phyloP scores from a whole-genome alignment of 148 eudicot species.

The Amaranthus hypochondriacus region DNA sequence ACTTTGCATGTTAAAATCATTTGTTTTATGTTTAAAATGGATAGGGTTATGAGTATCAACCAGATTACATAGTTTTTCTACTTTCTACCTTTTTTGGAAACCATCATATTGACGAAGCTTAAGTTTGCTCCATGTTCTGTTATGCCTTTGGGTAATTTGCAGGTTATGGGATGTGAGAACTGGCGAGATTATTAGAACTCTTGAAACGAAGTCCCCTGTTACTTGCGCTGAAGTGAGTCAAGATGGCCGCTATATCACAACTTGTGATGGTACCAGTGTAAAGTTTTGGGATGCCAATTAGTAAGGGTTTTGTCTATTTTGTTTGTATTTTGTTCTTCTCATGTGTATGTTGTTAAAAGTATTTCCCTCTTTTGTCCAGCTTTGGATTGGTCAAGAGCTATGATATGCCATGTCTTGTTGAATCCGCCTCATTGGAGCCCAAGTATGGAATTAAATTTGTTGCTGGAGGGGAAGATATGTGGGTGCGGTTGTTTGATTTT shows the following conservation, averaged over 20 bases:
- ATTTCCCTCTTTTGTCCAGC: constrained; percentile 33
- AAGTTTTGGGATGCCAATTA: constrained; percentile 94
- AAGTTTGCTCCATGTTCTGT: not conserved
- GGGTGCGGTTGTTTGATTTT: constrained; percentile 89
- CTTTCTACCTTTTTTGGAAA: not conserved
- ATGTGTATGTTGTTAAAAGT: constrained; percentile 3
- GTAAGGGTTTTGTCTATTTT: constrained; percentile 33
- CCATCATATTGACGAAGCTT: not conserved
- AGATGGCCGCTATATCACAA: constrained; percentile 88
- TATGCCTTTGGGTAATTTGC: not conserved
- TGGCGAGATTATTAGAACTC: constrained; percentile 69
- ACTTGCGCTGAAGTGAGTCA: constrained; percentile 94
- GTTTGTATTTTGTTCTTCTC: not conserved
- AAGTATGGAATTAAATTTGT: constrained; percentile 79
- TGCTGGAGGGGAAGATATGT: constrained; percentile 97
- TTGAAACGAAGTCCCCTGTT: constrained; percentile 77
- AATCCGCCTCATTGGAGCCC: constrained; percentile 93
- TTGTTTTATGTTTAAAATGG: not conserved
- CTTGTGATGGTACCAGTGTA: constrained; percentile 81
- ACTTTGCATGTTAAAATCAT: not conserved
- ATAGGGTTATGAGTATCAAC: not conserved
- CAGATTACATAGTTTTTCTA: not conserved
- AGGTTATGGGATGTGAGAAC: constrained; percentile 90
- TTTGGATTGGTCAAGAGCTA: constrained; percentile 89
- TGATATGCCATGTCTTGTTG: constrained; percentile 76